Base-by-base conservation (phyloP, 345 rosid species). In the Ricinus communis region DNA sequence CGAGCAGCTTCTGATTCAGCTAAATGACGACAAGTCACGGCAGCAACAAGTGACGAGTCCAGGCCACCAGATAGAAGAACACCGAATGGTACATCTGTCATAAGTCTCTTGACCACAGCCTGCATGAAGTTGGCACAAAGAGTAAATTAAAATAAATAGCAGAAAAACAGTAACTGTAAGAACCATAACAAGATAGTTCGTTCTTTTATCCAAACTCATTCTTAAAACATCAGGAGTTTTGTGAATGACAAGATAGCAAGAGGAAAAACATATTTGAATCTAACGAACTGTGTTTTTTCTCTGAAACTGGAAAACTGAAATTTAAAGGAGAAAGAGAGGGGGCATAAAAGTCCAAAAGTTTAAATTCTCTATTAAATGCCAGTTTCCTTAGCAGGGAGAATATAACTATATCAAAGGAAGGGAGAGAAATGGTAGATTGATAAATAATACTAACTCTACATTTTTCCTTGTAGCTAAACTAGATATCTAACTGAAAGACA, bases 61-160 rank as follows among this genome's bases (percentile, higher is more conserved):
- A 91, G 75, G 71, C 97, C 97, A 82, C 97, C 97, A 74, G 97
- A 91, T 51, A 88, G 80, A 50, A 91, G 93, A 56, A 91, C 97
- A 56, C 97, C 97, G 80, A 91, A 91, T 47, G 97, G 93, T 40
- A 91, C 97, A 81, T 91, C 97, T 6, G 97, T 88, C 93, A 91
- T 91, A 62, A 91, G 91, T 76, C 97, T 79, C 75, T 88, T 91
- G 57, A 82, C 51, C 58, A 91, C 93, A 81, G 97, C 97, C 94
- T 91, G 79, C 69, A 72, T 9, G 19, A 43, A 60, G 59, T 66
- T 40, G 70, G 49, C 36, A 47, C 3, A 22, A 49, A 51, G 47
- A 38, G 54, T 33, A 41, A 33, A 43, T 30, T 40, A 50, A 25
- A 5, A 65, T 30, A 5, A 64, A 54, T 18, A n/a, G 25, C 13